Base-by-base conservation (phyloP, 805 yeast species). In the Yarrowia sp. region DNA sequence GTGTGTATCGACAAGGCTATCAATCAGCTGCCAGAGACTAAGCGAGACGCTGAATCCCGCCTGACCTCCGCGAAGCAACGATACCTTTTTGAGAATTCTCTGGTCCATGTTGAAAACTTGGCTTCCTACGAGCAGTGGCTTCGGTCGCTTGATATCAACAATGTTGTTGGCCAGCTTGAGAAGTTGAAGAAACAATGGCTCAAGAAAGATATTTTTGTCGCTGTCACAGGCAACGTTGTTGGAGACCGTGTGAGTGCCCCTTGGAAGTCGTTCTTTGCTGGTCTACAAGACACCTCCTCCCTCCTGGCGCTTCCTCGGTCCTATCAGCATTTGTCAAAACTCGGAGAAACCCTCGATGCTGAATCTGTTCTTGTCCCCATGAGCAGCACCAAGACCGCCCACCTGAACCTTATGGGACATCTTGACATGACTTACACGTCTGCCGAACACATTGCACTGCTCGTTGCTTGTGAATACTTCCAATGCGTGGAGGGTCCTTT, bases 401-500 rank as follows among this genome's bases (percentile, higher is more conserved):
- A 83, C 69, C 75, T 90, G 74, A 76, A 81, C 22, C 70, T 88
- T 0, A 73, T 84, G 6, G 79, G 96, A 0, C 76, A 75, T 1
- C 82, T 87, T 13, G 90, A 93, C 1, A 75, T 79, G 1, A 78
- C 77, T 62, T 84, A 81, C 66, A 68, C 72, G 13, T 79, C 84
- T 51, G 76, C 78, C 19, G 97, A 92, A 67, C 77, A 85, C 29
- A 84, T 87, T 58, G 86, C 85, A 24, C 78, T 93, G 39, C 80
- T 86, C 0, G 79, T 92, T 25, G 89, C 91, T 6, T 80, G 87
- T 6, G 91, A 88, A 62, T 87, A 85, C 68, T 77, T 94, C 62
- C 88, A 86, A 66, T 87, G 90, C 35, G 90, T 90, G 18, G 99
- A 94, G 72, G 99, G 99, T 2, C 99, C 98, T 33, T 86, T 93